phyloP scores from a whole-genome alignment of 345 rosid genomes.

The Draba incana region DNA sequence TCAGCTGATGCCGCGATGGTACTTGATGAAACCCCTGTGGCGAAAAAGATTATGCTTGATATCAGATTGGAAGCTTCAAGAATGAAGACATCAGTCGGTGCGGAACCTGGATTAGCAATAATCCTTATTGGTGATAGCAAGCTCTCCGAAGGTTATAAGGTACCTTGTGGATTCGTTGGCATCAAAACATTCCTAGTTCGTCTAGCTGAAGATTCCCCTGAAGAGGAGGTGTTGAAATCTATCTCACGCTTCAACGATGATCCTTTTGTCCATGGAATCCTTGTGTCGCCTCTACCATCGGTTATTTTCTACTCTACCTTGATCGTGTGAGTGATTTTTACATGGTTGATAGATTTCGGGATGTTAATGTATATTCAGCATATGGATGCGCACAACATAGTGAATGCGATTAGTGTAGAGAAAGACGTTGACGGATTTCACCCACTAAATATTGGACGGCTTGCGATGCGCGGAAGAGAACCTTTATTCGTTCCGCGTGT shows the following conservation, averaged over 20 bases:
- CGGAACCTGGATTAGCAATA: conserved; percentile 81
- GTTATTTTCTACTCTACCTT: no score
- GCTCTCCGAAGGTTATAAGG: conserved; percentile 83
- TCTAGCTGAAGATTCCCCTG: conserved; percentile 62
- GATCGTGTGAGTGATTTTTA: no score
- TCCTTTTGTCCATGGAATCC: conserved; percentile 84
- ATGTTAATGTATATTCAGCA: conserved; percentile 50
- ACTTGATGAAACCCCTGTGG: conserved; percentile 74
- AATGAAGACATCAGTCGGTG: conserved; percentile 74
- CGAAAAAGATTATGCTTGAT: conserved; percentile 71
- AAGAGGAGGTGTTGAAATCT: conserved; percentile 64
- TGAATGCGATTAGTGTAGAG: conserved; percentile 73
- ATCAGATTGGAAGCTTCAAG: conserved; percentile 62
- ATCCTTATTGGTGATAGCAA: conserved; percentile 79
- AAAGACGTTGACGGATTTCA: conserved; percentile 93
- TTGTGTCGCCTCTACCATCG: no score
- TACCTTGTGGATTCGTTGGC: conserved; percentile 69
- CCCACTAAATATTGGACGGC: conserved; percentile 78
- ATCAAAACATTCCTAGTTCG: conserved; percentile 67
- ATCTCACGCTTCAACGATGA: conserved; percentile 65
- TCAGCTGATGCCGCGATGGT: conserved; percentile 32
- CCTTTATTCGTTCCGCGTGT: conserved; percentile 82
- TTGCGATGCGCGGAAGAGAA: conserved; percentile 88
- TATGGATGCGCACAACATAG: conserved; percentile 64
- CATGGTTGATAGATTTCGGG: no score